A percentile compares a stretch with the other conserved stretches of the same genome.
Evolutionary conservation across 2,329 filamentous ascomycete species (phyloP).

Genomic region (Coleophoma cylindrospora): DNA sequence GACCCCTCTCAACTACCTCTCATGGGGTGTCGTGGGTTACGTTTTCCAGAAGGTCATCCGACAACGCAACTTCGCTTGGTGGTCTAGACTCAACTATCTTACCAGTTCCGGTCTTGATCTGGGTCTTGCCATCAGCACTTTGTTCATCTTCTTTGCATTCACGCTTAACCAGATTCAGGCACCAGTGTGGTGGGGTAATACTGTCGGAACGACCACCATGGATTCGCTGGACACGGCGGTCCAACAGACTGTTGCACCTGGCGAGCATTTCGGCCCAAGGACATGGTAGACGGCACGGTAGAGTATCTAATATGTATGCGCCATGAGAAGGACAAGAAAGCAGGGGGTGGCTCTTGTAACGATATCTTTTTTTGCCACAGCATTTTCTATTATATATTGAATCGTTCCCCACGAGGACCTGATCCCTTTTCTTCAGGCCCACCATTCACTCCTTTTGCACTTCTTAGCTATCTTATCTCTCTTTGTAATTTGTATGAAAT

Average conservation of each 20-base stretch:
- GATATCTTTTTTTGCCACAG: too few relatives aligned
- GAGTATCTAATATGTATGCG: not conserved
- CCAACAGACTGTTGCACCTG: slow-evolving; percentile 8
- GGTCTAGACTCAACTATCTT: slow-evolving; percentile 74
- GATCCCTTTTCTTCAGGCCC: too few relatives aligned
- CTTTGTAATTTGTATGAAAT: too few relatives aligned
- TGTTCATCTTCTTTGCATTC: slow-evolving; percentile 66
- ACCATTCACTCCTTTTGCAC: too few relatives aligned
- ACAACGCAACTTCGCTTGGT: slow-evolving; percentile 64
- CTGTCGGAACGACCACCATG: slow-evolving; percentile 22
- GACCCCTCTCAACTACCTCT: slow-evolving; percentile 65
- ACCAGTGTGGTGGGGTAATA: slow-evolving; percentile 66
- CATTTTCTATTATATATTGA: too few relatives aligned
- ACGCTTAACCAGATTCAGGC: slow-evolving; percentile 54
- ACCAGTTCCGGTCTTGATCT: slow-evolving; percentile 67
- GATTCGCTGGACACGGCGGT: slow-evolving; percentile 12
- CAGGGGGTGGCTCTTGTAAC: too few relatives aligned
- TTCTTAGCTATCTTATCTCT: too few relatives aligned
- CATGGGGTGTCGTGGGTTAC: slow-evolving; percentile 61
- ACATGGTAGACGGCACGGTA: not conserved
- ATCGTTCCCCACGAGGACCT: too few relatives aligned
- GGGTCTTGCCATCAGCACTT: slow-evolving; percentile 60
- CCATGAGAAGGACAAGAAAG: too few relatives aligned
- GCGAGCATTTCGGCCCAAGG: slow-evolving; percentile 19
- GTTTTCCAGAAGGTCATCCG: slow-evolving; percentile 66